Base-by-base conservation (phyloP, 2,329 filamentous ascomycete species). In the Claviceps purpurea region DNA sequence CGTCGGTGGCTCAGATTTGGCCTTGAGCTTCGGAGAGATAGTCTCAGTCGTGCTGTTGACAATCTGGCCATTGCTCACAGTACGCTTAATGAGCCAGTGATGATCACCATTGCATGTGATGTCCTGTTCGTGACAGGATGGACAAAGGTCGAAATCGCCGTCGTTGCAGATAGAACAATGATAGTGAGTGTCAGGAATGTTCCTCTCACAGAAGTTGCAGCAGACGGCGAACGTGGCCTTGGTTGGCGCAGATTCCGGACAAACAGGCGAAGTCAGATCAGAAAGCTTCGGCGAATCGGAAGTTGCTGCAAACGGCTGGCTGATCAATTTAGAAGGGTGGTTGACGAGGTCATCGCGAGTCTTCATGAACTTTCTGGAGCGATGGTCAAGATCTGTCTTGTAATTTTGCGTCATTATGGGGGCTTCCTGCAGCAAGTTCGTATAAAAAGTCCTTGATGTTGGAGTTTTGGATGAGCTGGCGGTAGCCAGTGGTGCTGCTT, bases 51-150 rank as follows among this genome's bases (percentile, higher is more conserved):
- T 88, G 74, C 90, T 96, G 68, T 82, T 88, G 58, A 88, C 78
- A 52, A 96, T 83, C 57, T 81, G 75, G 49, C 90, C 91, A 54
- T 89, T 78, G 61, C 84, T 76, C 56, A 95, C 80, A 56, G 81
- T 82, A 54, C 93, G 85, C 79, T 95, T 96, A 67, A 97, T 91
- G 68, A 98, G 75, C 90, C 89, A 96, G 71, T 98, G 93, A 56
- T 81, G 78, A 34, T 84, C 78, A 53, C 83, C 83, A 56, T 82
- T 78, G 73, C 94, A 98, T 42, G 86, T 79, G 53, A 85, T 75
- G 56, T 90, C 90, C 43, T 75, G 72, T 49, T 82, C 77, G 47
- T 96, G 81, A 62, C 93, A 98, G 5, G 73, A 68, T 57, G 82
- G 77, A 74, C 94, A 98, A 34, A 98, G 79, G 64, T 98, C 93